Base-by-base conservation (phyloP, 345 rosid genomes). In the Excoecaria agallocha region DNA sequence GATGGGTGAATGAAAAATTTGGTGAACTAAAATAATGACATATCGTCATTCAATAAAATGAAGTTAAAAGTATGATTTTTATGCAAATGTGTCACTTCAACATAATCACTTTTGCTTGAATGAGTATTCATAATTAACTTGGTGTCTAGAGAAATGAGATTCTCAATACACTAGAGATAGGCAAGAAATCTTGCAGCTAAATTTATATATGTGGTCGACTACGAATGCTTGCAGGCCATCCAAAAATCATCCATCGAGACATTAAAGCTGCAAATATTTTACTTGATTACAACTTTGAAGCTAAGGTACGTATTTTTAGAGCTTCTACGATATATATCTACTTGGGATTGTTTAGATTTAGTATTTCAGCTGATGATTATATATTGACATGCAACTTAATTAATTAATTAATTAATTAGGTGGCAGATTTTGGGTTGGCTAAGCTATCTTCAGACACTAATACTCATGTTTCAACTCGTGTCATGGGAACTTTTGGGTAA, bases 401-500 rank as follows among this genome's bases (percentile, higher is more conserved):
- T 30, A 55, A 50, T 25, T 60, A 60, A 30, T 30, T n/a, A n/a
- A n/a, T n/a, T n/a, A n/a, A n/a, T 52, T 83, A 92, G 97, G 97
- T 92, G 81, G 87, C 97, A 17, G 98, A 92, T 85, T 94, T 94
- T 67, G 97, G 98, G 48, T 79, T 94, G 80, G 98, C 98, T n/a
- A 94, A 89, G 83, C 85, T 92, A 41, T 62, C 86, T 66, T 80
- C 91, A 12, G 97, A 92, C 78, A 84, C 78, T 77, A 22, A 84
- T 46, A 88, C 98, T 62, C 97, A 94, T 58, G 93, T 92, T 19
- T 94, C 98, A 4, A 94, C 97, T 45, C 92, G 98, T 25, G 89
- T 94, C 64, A 94, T 94, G 98, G 98, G 98, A 73, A 94, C 97
- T 51, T 94, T 94, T 35, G 97, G 98, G 94, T 92, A 78, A 73